phyloP scores from a whole-genome alignment of 345 rosid genomes.

The Eutrema heterophyllum region DNA sequence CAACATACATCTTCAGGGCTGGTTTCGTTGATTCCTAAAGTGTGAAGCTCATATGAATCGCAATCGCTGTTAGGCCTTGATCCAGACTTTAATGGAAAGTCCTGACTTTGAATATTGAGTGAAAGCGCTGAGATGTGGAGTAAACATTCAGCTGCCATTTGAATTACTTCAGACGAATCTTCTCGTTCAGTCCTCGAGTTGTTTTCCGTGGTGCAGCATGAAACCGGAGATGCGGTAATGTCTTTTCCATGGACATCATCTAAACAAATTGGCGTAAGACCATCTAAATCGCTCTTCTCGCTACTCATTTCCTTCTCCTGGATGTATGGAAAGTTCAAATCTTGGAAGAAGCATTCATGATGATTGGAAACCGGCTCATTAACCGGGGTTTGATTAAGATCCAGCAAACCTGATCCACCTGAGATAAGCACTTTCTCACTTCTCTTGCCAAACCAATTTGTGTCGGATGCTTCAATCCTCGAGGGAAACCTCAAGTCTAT shows the following conservation, averaged over 20 bases:
- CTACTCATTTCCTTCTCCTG: background rate
- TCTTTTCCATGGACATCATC: background rate
- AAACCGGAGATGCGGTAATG: background rate
- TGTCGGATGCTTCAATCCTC: background rate
- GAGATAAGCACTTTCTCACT: background rate
- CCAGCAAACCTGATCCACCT: background rate
- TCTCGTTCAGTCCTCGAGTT: background rate
- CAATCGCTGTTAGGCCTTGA: conserved; percentile 15
- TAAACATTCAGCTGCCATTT: conserved; percentile 58
- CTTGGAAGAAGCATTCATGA: background rate
- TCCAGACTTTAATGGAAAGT: background rate
- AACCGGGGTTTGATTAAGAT: conserved; percentile 5
- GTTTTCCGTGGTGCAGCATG: conserved; percentile 23
- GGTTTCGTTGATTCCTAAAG: conserved; percentile 42
- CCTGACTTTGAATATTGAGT: background rate
- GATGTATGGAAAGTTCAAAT: background rate
- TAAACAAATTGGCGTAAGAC: background rate
- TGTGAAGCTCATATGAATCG: conserved; percentile 51
- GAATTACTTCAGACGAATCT: conserved; percentile 24
- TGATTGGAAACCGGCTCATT: background rate
- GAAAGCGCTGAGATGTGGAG: conserved; percentile 27
- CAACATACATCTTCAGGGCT: conserved; percentile 38
- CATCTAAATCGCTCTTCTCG: background rate
- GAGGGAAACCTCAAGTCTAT: too few relatives aligned
- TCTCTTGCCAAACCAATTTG: background rate